These are phyloP conservation scores for Cicer bijugum DNA, from an alignment of 306 rosid species.

Conservation along the genomic window DNA sequence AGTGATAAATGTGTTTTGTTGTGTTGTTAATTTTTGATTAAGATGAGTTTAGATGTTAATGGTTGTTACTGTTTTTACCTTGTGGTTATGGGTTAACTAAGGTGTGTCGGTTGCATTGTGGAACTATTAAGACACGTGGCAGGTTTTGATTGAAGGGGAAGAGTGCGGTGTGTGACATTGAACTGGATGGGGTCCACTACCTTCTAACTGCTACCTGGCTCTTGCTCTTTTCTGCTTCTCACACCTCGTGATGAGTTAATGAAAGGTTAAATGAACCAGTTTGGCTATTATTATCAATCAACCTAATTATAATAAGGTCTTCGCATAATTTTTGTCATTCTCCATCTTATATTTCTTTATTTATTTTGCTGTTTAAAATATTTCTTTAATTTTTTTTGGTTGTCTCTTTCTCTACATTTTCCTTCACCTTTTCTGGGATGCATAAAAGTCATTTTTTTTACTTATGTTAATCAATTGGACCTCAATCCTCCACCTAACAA, in stretches of 20 bases:
- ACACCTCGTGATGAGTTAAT: slow-evolving; percentile 8
- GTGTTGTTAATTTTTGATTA: not conserved
- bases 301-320: too few relatives aligned
- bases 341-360: too few relatives aligned
- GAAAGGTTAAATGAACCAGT: not conserved
- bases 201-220: slow-evolving; percentile 41
- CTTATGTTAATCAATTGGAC: too few relatives aligned
- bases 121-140: slow-evolving; percentile 39
- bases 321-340: too few relatives aligned
- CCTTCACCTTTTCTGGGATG: too few relatives aligned
- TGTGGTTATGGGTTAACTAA: slow-evolving; percentile 11
- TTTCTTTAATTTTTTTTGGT: too few relatives aligned
- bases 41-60: slow-evolving; percentile 1
- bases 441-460: too few relatives aligned
- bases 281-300: too few relatives aligned
- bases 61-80: not conserved
- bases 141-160: not conserved
- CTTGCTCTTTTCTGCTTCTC: slow-evolving; percentile 9
- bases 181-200: slow-evolving; percentile 34
- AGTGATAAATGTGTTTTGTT: not conserved
- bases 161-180: slow-evolving; percentile 6
- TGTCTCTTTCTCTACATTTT: too few relatives aligned
- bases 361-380: too few relatives aligned
- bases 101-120: slow-evolving; percentile 51
- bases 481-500: too few relatives aligned